Conservation (phyloP, 2,329 filamentous ascomycete genomes). For the Trichoderma lentiforme region DNA sequence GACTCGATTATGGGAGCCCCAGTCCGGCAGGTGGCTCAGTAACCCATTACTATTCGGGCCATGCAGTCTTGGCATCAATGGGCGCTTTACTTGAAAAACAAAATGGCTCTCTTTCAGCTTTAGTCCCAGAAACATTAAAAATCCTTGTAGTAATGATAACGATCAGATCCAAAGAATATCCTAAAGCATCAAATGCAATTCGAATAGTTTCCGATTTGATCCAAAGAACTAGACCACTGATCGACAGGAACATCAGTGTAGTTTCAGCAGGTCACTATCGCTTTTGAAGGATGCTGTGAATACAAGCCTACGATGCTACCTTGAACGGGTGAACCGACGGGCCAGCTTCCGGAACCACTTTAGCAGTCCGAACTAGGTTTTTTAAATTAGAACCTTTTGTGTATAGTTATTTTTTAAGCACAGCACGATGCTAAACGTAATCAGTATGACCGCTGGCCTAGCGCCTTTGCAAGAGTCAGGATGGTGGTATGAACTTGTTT, state of each 20-base stretch:
- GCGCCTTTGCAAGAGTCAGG: neutral
- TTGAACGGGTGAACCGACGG: neutral
- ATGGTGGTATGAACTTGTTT: neutral
- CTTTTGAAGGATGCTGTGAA: neutral
- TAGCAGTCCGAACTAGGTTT: neutral
- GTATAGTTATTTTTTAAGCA: neutral
- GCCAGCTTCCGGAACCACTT: neutral
- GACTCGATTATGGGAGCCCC: neutral
- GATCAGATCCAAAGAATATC: neutral
- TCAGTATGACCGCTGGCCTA: neutral
- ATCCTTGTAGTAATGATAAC: neutral
- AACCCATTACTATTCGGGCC: neutral
- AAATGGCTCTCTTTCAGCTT: neutral
- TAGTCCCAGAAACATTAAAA: neutral
- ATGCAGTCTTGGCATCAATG: neutral
- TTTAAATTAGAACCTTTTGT: slow-evolving; percentile 5
- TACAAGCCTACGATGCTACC: neutral
- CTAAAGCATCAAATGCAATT: neutral
- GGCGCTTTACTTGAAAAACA: neutral
- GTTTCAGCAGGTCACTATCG: neutral
- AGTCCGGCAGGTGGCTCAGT: neutral
- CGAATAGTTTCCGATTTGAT: neutral
- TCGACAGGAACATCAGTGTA: neutral
- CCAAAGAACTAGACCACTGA: neutral
- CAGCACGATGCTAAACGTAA: neutral